Evolutionary conservation across 1,139 yeast species (phyloP), one percentile per base, ranked within the genome.

Genomic region (Yamadazyma dushanensis): DNA sequence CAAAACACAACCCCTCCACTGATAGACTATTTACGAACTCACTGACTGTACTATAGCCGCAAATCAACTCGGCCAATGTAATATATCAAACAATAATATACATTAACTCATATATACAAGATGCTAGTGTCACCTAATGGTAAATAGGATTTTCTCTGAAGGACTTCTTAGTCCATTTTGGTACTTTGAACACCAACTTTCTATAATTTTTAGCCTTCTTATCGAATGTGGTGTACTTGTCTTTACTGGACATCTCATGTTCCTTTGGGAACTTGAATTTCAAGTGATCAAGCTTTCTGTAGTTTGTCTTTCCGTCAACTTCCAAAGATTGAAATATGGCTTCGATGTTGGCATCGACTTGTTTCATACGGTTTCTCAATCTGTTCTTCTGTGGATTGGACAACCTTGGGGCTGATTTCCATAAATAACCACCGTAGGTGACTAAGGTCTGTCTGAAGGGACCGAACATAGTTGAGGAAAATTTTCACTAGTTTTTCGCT

Each of bases 121-220:
- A 32, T 24, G 34, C 28, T 16, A 9, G 8, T 5, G 20, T 16
- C 11, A 26, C 17, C 36, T 71, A 89, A 61, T 82, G 87, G 58
- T 85, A 76, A 45, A 77, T 73, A 31, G 97, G 97, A 54, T 86
- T 84, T 39, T 75, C 78, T 66, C 97, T 80, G 59, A 83, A 75
- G 11, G 95, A 80, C 45, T 78, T 60, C 64, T 84, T 87, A 38
- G 97, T 90, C 95, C 95, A 88, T 54, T 87, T 85, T 15, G 95
- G 95, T 22, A 83, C 84, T 59, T 66, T 78, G 57, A 92, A 97
- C 18, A 86, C 80, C 46, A 94, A 81, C 66, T 89, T 92, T 66
- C 98, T 78, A 63, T 90, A 92, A 20, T 82, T 82, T 53, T 73
- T 78, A 9, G 81, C 75, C 51, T 80, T 80, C 61, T 77, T 83